Conservation (phyloP, 2,329 filamentous ascomycete genomes). For the Ascochyta koolunga region DNA sequence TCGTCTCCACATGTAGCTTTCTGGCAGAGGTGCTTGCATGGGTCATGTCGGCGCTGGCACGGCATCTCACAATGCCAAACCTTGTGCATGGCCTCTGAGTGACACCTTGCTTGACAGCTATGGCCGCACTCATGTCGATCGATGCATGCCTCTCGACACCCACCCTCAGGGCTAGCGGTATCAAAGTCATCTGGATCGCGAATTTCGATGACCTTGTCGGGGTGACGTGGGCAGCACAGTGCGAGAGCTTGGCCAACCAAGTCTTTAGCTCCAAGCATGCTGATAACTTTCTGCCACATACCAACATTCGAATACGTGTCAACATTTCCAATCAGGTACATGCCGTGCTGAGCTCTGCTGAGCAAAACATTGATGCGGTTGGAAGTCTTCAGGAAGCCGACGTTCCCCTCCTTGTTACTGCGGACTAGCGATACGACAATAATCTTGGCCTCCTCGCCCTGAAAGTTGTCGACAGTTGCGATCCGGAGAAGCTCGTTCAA, state of each 20-base stretch:
- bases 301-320: constrained; percentile 61
- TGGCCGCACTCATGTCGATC: constrained; percentile 40
- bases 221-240: constrained; percentile 40
- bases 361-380: constrained; percentile 75
- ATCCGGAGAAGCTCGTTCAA: constrained; percentile 44
- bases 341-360: constrained; percentile 69
- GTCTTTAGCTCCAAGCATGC: constrained; percentile 52
- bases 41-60: constrained; percentile 29
- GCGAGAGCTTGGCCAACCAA: constrained; percentile 24
- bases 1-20: constrained; percentile 36
- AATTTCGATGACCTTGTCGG: constrained; percentile 29
- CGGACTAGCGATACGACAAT: constrained; percentile 73
- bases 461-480: constrained; percentile 76
- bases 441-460: constrained; percentile 76
- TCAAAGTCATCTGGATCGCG: constrained; percentile 37
- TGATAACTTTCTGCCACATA: constrained; percentile 69
- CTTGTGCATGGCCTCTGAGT: constrained; percentile 38
- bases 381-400: constrained; percentile 70
- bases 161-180: constrained; percentile 38
- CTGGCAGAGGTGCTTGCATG: constrained; percentile 38
- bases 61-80: constrained; percentile 33
- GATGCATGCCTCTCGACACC: constrained; percentile 31
- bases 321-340: constrained; percentile 73
- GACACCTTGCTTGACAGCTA: constrained; percentile 35
- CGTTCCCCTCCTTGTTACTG: constrained; percentile 64